Evolutionary conservation across 371 early-diverging fungal genomes (phyloP).

Genomic region (Massospora cicadina): DNA sequence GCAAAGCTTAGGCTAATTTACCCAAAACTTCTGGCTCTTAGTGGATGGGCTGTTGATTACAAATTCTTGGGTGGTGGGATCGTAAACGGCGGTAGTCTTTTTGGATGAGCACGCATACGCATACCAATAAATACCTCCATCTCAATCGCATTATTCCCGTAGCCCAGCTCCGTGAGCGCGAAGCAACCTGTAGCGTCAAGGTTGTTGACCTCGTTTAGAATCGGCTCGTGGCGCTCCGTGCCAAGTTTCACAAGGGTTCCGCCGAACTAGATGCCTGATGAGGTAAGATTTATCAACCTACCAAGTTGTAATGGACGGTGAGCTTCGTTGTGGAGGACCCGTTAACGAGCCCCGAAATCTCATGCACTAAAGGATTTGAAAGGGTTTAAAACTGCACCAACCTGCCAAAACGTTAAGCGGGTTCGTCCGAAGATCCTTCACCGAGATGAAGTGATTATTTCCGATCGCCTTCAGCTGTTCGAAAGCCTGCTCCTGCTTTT

Average conservation of each 20-base stretch:
- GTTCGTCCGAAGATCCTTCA: constrained; percentile 50
- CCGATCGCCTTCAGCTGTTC: constrained; percentile 37
- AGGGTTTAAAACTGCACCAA: constrained; percentile 9
- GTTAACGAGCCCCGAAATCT: constrained; percentile 49
- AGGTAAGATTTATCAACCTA: constrained; percentile 11
- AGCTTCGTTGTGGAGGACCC: constrained; percentile 48
- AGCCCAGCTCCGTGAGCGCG: constrained; percentile 49
- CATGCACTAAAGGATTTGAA: constrained; percentile 26
- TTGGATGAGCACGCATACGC: neutral
- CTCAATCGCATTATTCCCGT: constrained; percentile 56
- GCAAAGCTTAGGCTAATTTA: constrained; percentile 25
- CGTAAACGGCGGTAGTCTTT: constrained; percentile 30
- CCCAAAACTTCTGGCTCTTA: constrained; percentile 53
- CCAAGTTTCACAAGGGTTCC: constrained; percentile 50
- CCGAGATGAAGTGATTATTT: constrained; percentile 35
- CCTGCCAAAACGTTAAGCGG: constrained; percentile 49
- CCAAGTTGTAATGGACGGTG: constrained; percentile 23
- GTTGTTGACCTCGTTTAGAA: constrained; percentile 31
- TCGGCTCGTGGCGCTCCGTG: constrained; percentile 40
- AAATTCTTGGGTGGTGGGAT: constrained; percentile 34
- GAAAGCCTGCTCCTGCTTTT: constrained; percentile 43
- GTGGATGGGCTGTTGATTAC: constrained; percentile 47
- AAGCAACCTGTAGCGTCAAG: constrained; percentile 45
- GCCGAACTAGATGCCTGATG: constrained; percentile 21
- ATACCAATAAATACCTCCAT: constrained; percentile 27